Evolutionary conservation across 805 yeast species (phyloP), one percentile per base, ranked within the genome.

Genomic region (Kuraishia molischiana): DNA sequence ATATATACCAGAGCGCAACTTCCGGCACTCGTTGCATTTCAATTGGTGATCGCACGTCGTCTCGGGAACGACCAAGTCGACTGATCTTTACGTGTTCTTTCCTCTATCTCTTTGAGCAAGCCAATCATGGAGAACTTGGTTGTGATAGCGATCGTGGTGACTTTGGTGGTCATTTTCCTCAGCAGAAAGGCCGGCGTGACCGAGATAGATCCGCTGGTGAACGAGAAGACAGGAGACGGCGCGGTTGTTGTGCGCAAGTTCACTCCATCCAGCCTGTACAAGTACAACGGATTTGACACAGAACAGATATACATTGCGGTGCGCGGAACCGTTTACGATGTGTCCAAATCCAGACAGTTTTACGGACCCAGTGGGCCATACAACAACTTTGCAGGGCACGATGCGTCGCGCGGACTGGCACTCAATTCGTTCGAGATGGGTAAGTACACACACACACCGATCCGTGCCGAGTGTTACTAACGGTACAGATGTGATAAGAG

Each of bases 321-420:
- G n/a, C 75, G 70, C 47, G 95, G 95, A 1, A 79, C 69, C 19
- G 95, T 90, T 3, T 90, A 72, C 51, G 96, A 90, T 52, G 95
- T 86, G 17, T 65, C 85, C 4, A 64, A 67, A 9, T 95, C 95
- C 0, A 74, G 89, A 45, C 72, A 74, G 34, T 89, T 90, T 54
- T 90, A 90, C 58, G 97, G 97, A 0, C 97, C 97, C 5, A 85
- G 90, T 22, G 97, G 97, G 0, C 95, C 96, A 0, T 90, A 90
- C 60, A 78, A 84, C 32, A 85, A 84, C 53, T 90, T 90, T 67
- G 97, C 97, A 1, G 97, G 97, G 2, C 81, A 85, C 47, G 97
- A 90, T 61, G 97, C 97, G 3, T 81, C 94, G 1, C 68, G 97
- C 46, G 97, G 97, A 0, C 69, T 90, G 39, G 96, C 96, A 1